Percentiles rank a stretch among this genome's conserved stretches.
Evolutionary conservation across 495 filamentous ascomycete genomes (phyloP).

Genomic region (Bryoglossum gracile): DNA sequence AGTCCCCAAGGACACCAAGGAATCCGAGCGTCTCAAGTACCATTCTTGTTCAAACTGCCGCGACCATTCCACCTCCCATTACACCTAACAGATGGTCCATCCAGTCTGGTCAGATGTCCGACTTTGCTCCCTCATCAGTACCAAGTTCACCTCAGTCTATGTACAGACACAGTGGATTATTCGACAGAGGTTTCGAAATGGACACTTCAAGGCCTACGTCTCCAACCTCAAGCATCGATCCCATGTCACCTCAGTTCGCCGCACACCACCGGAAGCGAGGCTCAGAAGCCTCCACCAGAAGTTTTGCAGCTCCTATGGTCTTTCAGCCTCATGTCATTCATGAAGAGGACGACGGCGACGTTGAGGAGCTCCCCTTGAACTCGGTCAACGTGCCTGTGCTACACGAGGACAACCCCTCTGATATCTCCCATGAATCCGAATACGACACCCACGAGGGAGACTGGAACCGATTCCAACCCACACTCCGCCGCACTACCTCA

Average conservation of each 20-base stretch:
- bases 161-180: constrained; percentile 65
- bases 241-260: constrained; percentile 48
- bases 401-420: constrained; percentile 12
- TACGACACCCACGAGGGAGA: constrained; percentile 3
- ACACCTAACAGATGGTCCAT: constrained; percentile 55
- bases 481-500: constrained; percentile 36
- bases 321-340: constrained; percentile 21
- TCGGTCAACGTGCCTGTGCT: constrained; percentile 6
- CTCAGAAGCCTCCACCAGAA: constrained; percentile 47
- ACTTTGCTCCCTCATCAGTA: constrained; percentile 58
- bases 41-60: constrained; percentile 57
- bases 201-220: constrained; percentile 65
- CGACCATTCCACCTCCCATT: constrained; percentile 45
- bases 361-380: constrained; percentile 21
- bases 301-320: constrained; percentile 32
- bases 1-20: constrained; percentile 19
- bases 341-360: constrained; percentile 25
- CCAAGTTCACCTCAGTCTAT: constrained; percentile 75
- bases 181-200: constrained; percentile 52
- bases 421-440: constrained; percentile 12
- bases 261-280: constrained; percentile 39
- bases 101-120: constrained; percentile 52
- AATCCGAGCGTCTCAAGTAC: constrained; percentile 33
- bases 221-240: constrained; percentile 59
- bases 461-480: constrained; percentile 22